Conservation (phyloP, 371 early-diverging fungal species). For the Mucor circinelloides region DNA sequence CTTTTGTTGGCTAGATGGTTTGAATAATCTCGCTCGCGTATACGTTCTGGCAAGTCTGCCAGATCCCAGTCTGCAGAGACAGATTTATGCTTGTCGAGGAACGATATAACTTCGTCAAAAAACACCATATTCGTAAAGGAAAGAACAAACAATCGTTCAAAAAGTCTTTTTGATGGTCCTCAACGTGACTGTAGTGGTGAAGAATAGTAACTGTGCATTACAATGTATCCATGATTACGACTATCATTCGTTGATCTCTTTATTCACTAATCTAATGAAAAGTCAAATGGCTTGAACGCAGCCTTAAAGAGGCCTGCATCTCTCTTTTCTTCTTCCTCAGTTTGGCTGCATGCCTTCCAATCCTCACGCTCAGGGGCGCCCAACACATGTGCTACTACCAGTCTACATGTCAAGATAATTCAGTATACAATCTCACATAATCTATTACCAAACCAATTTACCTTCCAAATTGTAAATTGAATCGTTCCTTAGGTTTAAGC, state of each 20-base stretch:
- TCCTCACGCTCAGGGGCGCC: constrained; percentile 66
- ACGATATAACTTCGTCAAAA: not conserved
- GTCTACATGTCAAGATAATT: constrained; percentile 33
- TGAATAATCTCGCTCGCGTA: constrained; percentile 1
- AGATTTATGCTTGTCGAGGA: not conserved
- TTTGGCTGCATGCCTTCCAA: constrained; percentile 72
- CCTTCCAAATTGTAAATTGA: constrained; percentile 78
- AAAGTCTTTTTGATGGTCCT: not conserved
- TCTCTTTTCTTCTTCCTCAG: constrained; percentile 63
- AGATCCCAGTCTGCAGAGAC: not conserved
- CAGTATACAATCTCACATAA: not conserved
- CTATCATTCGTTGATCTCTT: no score
- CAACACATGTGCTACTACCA: constrained; percentile 61
- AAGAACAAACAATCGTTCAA: not conserved
- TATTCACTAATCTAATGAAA: constrained; percentile 15
- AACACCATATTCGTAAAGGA: not conserved
- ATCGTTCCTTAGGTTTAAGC: constrained; percentile 45
- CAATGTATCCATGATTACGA: not conserved
- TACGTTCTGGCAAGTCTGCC: not conserved
- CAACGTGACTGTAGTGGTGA: not conserved
- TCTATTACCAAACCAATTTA: constrained; percentile 11
- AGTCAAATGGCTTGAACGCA: constrained; percentile 61
- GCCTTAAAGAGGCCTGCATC: constrained; percentile 54
- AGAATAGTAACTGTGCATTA: no score
- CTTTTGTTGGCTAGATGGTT: not conserved